Conservation (phyloP, 176 grass and related monocot genomes). For the Ampelocalamus luodianensis region DNA sequence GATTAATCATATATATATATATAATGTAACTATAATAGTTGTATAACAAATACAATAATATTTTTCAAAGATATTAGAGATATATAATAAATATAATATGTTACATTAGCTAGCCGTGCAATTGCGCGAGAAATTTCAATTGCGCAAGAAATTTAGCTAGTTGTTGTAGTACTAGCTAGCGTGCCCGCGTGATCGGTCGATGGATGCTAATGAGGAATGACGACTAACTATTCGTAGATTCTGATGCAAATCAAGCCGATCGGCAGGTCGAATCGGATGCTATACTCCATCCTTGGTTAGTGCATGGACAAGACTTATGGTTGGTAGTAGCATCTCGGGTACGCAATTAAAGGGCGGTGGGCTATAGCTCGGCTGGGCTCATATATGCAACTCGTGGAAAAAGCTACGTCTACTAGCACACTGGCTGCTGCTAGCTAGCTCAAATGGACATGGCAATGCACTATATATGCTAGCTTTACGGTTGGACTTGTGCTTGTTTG, state of each 20-base stretch:
- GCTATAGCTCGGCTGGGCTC: not conserved
- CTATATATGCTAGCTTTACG: not conserved
- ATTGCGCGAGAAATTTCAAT: too few relatives aligned
- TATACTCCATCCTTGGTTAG: constrained; percentile 11
- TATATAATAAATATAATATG: too few relatives aligned
- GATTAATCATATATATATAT: too few relatives aligned
- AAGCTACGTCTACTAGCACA: not conserved
- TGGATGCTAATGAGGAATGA: not conserved
- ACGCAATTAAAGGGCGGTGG: not conserved
- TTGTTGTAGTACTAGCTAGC: too few relatives aligned
- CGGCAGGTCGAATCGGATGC: constrained; percentile 48
- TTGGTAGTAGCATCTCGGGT: constrained; percentile 13
- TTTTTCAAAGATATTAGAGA: too few relatives aligned
- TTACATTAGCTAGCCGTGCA: too few relatives aligned
- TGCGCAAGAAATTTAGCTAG: too few relatives aligned
- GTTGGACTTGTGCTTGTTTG: not conserved
- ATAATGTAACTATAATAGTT: too few relatives aligned
- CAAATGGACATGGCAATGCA: not conserved
- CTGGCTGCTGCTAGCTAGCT: not conserved
- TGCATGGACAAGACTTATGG: constrained; percentile 40
- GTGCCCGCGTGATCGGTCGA: not conserved
- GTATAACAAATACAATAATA: too few relatives aligned
- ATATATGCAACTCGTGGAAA: not conserved
- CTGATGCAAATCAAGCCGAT: constrained; percentile 33
- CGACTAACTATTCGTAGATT: constrained; percentile 27